Evolutionary conservation across 2,329 filamentous ascomycete genomes (phyloP), one percentile per base, ranked within the genome.

Genomic region (Cladorrhinum sp.): DNA sequence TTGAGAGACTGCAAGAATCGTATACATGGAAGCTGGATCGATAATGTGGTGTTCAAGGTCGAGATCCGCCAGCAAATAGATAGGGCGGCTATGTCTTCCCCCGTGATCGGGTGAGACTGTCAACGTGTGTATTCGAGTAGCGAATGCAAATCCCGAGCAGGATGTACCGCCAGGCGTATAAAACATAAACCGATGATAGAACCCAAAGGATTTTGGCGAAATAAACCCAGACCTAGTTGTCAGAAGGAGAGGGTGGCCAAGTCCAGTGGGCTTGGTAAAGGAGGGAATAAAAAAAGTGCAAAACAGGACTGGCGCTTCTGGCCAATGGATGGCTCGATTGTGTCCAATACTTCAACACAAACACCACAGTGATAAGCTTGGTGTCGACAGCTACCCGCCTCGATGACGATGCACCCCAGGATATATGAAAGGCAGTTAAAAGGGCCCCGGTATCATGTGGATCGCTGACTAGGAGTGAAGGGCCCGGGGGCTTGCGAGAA

Each of bases 361-460:
- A 45, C 51, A 63, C 53, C 53, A 60, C 61, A 62, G 57, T 57
- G 50, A 50, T 23, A 38, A 51, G 48, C 55, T 58, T 62, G 64
- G 50, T 48, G 65, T 64, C 60, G 61, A 67, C 65, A 64, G 20
- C 45, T 50, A 27, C 45, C 57, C 55, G 52, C 32, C 41, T 18
- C 27, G 45, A 49, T 57, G 60, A 51, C 27, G 58, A 54, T 53
- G 51, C 20, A 56, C 16, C 53, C 23, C 48, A 54, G 48, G 59
- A 49, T 60, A 51, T 58, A 56, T 24, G 54, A 62, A 22, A 48
- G 23, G 55, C 54, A 58, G 57, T 53, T 51, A 49, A 45, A 50
- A 36, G 50, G 13, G 50, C 55, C 57, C 59, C 16, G 50, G 50
- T 6, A 50, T 22, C 41, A 53, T 36, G 38, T 16, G 41, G 16